Conservation (phyloP, 768 basidiomycete genomes). For the Pisolithus tinctorius region DNA sequence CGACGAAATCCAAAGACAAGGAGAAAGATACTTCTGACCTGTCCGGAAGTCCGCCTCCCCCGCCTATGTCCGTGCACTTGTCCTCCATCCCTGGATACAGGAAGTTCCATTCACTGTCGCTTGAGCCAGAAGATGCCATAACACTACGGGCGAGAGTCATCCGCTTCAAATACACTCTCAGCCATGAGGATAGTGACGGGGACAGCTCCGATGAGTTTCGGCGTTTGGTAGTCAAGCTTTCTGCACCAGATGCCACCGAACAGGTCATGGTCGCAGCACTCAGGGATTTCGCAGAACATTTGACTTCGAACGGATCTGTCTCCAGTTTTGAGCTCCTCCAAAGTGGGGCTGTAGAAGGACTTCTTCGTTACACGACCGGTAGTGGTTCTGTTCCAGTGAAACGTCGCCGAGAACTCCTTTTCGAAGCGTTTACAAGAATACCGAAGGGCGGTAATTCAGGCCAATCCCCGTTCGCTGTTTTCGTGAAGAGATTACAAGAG, state of each 20-base stretch:
- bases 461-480: slow-evolving; percentile 60
- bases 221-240: slow-evolving; percentile 59
- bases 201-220: slow-evolving; percentile 60
- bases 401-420: slow-evolving; percentile 70
- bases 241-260: slow-evolving; percentile 49
- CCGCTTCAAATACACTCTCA: slow-evolving; percentile 69
- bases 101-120: slow-evolving; percentile 58
- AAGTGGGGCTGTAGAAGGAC: slow-evolving; percentile 84
- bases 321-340: slow-evolving; percentile 95
- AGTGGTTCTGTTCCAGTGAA: slow-evolving; percentile 56
- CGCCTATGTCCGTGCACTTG: slow-evolving; percentile 24
- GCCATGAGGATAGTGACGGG: slow-evolving; percentile 47
- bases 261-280: slow-evolving; percentile 56
- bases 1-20: slow-evolving; percentile 45
- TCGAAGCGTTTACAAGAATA: slow-evolving; percentile 67
- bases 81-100: slow-evolving; percentile 57
- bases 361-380: slow-evolving; percentile 78
- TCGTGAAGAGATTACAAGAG: slow-evolving; percentile 96
- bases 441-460: slow-evolving; percentile 35
- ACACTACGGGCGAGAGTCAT: slow-evolving; percentile 89
- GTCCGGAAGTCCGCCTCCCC: slow-evolving; percentile 31
- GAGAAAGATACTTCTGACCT: slow-evolving; percentile 30
- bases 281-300: slow-evolving; percentile 71
- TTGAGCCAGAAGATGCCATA: slow-evolving; percentile 86
- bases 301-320: slow-evolving; percentile 70